Evolutionary conservation across 2,329 filamentous ascomycete genomes (phyloP), one percentile per base, ranked within the genome.

Genomic region (Zymoseptoria tritici): DNA sequence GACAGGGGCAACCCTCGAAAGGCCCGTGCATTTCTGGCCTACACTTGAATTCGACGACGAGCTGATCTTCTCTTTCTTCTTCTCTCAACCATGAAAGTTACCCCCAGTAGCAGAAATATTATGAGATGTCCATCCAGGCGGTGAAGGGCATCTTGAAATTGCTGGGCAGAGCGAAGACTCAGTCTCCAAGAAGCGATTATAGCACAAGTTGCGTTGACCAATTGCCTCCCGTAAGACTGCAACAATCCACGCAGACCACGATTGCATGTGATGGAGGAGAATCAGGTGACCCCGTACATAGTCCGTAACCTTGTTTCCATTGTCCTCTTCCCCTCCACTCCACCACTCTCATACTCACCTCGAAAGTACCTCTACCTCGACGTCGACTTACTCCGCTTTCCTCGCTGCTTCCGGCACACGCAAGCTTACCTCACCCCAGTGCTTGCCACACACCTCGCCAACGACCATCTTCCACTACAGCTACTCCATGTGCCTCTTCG

Each of bases 71-170:
- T 57, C 57, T 65, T 71, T 74, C 71, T 73, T 73, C 74, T 73
- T 74, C 73, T 69, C 71, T 71, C 69, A 29, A 29, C 26, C 26
- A 74, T 65, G 73, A 83, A 85, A 84, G 80, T 84, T 84, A 76
- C 78, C 68, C 71, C 72, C 72, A 80, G 80, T 77, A 64, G 75
- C 63, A 67, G 77, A 76, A 74, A 69, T 65, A 63, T 68, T 65
- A 66, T 67, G 55, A 65, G 59, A 55, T 59, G 62, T 64, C 52
- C 61, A 57, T 51, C 57, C 49, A 52, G 56, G 52, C 49, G 56
- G 57, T 61, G 62, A 63, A 56, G 58, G 56, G 49, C 73, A 80
- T 78, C 84, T 84, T 87, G 84, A 76, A 76, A 73, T 73, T 77
- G 71, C 75, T 78, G 78, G 79, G 78, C 74, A 82, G 80, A 81